phyloP scores from a whole-genome alignment of 202 grass and related monocot genomes.

The Cymbopogon flexuosus region DNA sequence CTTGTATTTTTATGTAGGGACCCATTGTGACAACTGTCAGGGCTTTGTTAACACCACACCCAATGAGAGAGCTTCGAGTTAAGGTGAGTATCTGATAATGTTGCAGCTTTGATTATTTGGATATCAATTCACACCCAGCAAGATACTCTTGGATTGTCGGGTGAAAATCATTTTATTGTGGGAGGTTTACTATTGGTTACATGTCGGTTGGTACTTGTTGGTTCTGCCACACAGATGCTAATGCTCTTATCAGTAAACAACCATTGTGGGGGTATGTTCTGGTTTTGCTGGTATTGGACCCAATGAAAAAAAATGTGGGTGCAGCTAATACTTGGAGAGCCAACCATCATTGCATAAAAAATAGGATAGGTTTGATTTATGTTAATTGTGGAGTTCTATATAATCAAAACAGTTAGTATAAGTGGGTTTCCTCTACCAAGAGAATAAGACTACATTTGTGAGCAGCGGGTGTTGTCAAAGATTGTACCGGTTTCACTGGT shows the following conservation, averaged over 20 bases:
- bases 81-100: conserved; percentile 52
- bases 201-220: background rate
- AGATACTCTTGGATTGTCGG: background rate
- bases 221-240: background rate
- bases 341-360: background rate
- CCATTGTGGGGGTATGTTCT: background rate
- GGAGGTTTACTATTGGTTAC: background rate
- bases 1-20: conserved; percentile 36
- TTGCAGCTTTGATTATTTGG: conserved; percentile 15
- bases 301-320: background rate
- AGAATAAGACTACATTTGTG: background rate
- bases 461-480: background rate
- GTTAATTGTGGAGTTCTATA: background rate
- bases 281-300: background rate
- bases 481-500: background rate
- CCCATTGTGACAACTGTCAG: conserved; percentile 63
- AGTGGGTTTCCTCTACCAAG: background rate
- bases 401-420: background rate
- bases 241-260: background rate
- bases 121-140: background rate
- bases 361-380: background rate
- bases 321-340: background rate
- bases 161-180: conserved; percentile 5
- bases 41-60: conserved; percentile 77
- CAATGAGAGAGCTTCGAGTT: conserved; percentile 93